These are phyloP conservation scores for Debaryomyces maramus DNA, from an alignment of 805 yeast species.

Conservation along the genomic window DNA sequence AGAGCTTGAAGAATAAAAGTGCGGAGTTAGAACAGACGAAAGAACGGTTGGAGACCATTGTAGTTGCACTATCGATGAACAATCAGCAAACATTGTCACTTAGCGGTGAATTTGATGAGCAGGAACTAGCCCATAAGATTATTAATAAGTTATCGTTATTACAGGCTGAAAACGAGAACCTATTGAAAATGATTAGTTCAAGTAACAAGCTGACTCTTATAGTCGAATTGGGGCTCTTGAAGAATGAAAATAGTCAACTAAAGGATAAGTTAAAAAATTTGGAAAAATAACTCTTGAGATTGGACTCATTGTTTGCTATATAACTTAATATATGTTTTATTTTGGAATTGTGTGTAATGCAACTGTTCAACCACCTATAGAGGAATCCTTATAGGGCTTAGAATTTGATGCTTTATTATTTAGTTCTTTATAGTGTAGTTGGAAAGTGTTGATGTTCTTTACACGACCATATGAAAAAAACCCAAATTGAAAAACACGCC, in stretches of 20 bases:
- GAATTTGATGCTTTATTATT: too few relatives aligned
- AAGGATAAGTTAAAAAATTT: slow-evolving; percentile 10
- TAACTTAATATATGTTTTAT: neutral
- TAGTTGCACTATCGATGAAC: slow-evolving; percentile 30
- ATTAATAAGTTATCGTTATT: slow-evolving; percentile 59
- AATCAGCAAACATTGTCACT: slow-evolving; percentile 33
- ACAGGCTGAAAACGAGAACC: slow-evolving; percentile 66
- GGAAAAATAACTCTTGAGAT: slow-evolving; percentile 3
- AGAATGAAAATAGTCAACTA: slow-evolving; percentile 23
- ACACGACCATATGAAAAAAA: slow-evolving; percentile 1
- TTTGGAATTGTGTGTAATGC: too few relatives aligned
- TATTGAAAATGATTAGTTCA: slow-evolving; percentile 68
- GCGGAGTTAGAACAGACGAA: slow-evolving; percentile 63
- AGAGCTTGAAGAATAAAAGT: slow-evolving; percentile 45
- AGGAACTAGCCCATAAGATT: slow-evolving; percentile 73
- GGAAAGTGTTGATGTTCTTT: neutral
- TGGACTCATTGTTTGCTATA: slow-evolving; percentile 1
- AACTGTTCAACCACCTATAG: too few relatives aligned
- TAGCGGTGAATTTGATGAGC: slow-evolving; percentile 67
- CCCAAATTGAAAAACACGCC: neutral
- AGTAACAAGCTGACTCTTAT: slow-evolving; percentile 75
- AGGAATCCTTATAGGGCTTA: too few relatives aligned
- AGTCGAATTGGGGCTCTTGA: slow-evolving; percentile 63
- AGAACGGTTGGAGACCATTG: slow-evolving; percentile 58
- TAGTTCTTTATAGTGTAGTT: neutral